A percentile compares a stretch with the other conserved stretches of the same genome.
phyloP scores from a whole-genome alignment of 192 early-diverging fungal species.

The Jimgerdemannia lactiflua region DNA sequence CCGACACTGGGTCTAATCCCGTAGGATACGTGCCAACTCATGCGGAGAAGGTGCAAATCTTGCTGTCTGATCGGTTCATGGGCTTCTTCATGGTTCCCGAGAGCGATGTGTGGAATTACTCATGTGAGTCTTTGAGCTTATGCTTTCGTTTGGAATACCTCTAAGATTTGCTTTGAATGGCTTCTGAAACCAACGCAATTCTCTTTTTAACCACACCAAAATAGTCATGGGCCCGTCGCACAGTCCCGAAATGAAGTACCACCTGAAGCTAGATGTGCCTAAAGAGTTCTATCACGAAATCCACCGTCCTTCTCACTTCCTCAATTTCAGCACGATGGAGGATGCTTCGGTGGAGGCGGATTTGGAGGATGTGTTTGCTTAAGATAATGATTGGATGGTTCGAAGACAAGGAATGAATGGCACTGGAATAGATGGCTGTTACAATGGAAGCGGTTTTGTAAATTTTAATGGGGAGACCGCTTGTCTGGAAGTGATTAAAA shows the following conservation, averaged over 20 bases:
- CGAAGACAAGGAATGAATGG: no score
- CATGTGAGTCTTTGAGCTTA: conserved; percentile 41
- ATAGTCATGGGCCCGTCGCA: conserved; percentile 90
- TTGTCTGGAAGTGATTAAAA: no score
- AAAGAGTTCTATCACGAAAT: conserved; percentile 97
- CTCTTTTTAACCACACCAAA: not conserved
- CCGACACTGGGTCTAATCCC: conserved; percentile 83
- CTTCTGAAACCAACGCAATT: no score
- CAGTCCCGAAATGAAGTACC: conserved; percentile 90
- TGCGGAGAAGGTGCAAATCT: conserved; percentile 97
- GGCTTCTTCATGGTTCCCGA: conserved; percentile 99
- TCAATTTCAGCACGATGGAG: conserved; percentile 82
- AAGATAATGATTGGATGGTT: conserved; percentile 9
- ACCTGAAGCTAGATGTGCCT: conserved; percentile 84
- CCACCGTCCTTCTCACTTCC: conserved; percentile 94
- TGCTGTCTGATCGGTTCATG: conserved; percentile 93
- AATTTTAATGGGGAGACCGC: no score
- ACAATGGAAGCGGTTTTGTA: no score
- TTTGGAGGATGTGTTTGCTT: conserved; percentile 58
- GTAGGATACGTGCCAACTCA: conserved; percentile 82
- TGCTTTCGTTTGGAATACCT: no score
- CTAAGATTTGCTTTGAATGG: no score
- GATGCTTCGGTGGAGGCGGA: conserved; percentile 53
- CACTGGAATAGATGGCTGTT: no score
- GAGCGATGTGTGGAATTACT: conserved; percentile 97